phyloP scores from a whole-genome alignment of 306 rosid genomes.

The Canavalia gladiata region DNA sequence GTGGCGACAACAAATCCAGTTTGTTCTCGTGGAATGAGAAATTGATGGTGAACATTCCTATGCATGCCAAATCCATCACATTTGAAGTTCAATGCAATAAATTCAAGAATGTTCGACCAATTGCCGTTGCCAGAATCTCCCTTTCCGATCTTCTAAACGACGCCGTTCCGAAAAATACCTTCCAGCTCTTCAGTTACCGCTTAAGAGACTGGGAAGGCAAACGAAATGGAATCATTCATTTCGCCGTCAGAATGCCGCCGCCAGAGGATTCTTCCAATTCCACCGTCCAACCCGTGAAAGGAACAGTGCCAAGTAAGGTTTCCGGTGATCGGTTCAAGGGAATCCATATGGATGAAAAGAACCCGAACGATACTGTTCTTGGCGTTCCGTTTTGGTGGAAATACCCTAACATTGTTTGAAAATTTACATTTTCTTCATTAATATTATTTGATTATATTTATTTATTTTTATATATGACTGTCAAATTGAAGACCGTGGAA shows the following conservation, averaged over 20 bases:
- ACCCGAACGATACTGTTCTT: background rate
- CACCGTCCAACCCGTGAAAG: background rate
- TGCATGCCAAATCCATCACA: conserved; percentile 47
- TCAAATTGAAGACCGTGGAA: background rate
- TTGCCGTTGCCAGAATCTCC: conserved; percentile 60
- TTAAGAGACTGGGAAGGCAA: conserved; percentile 61
- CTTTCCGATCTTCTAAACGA: conserved; percentile 51
- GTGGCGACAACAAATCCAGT: background rate
- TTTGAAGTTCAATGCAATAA: conserved; percentile 63
- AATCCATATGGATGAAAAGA: background rate
- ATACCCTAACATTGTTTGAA: conserved; percentile 14
- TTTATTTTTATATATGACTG: background rate
- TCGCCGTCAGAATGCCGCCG: conserved; percentile 55
- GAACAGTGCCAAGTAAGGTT: background rate
- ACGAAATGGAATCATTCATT: conserved; percentile 65
- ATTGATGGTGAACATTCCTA: conserved; percentile 55
- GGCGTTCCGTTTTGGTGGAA: conserved; percentile 48
- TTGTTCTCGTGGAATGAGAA: conserved; percentile 62
- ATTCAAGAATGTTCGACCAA: conserved; percentile 19
- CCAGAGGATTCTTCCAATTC: background rate
- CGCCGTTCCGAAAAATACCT: conserved; percentile 40
- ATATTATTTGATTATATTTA: background rate
- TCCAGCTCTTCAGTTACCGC: conserved; percentile 63
- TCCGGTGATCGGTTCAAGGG: background rate
- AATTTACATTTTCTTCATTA: background rate